A percentile compares a stretch with the other conserved stretches of the same genome.
These are phyloP conservation scores for Pouteria campechiana DNA, from an alignment of 179 eudicot species.

Conservation along the genomic window DNA sequence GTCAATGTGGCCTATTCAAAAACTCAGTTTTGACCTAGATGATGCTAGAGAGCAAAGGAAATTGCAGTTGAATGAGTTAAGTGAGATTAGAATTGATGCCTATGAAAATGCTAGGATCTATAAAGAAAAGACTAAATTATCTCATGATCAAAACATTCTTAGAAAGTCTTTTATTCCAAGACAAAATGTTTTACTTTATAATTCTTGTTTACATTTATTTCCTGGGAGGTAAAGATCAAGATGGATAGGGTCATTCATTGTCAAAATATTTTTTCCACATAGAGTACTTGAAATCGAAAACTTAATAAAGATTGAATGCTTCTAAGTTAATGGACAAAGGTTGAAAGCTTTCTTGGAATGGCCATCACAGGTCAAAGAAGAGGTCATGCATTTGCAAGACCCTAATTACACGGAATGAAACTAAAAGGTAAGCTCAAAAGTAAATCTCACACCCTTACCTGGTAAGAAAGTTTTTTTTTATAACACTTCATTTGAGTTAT, in stretches of 20 bases:
- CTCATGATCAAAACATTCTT: neutral
- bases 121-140: neutral
- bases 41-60: neutral
- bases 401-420: too few relatives aligned
- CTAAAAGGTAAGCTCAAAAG: too few relatives aligned
- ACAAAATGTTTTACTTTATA: constrained; percentile 1
- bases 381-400: too few relatives aligned
- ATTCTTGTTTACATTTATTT: neutral
- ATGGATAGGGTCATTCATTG: neutral
- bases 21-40: neutral
- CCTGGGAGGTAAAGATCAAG: neutral
- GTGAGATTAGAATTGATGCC: neutral
- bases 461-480: too few relatives aligned
- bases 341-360: too few relatives aligned
- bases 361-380: too few relatives aligned
- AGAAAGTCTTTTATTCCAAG: neutral
- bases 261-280: neutral
- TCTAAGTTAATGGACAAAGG: too few relatives aligned
- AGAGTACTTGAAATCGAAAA: neutral
- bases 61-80: neutral
- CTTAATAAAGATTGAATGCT: too few relatives aligned
- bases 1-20: neutral
- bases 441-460: too few relatives aligned
- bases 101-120: constrained; percentile 1
- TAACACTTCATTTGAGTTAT: too few relatives aligned